These are phyloP conservation scores for Talaromyces sp. DNA, from an alignment of 2,329 filamentous ascomycete species.

Conservation along the genomic window DNA sequence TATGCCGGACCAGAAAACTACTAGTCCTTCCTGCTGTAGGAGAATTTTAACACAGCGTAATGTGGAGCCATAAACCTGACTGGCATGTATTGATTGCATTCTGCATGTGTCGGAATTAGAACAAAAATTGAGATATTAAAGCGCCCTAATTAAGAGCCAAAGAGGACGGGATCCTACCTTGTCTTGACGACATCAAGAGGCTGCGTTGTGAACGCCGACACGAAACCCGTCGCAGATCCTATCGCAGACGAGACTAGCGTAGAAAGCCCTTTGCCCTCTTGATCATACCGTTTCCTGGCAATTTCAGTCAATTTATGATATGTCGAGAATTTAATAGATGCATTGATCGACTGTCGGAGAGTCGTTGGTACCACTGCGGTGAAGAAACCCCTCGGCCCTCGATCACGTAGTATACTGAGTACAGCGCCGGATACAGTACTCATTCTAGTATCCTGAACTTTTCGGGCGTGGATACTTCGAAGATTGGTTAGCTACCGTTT, in stretches of 20 bases:
- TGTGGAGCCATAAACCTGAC: background rate
- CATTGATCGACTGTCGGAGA: background rate
- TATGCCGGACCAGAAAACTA: background rate
- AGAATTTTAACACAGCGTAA: background rate
- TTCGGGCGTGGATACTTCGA: background rate
- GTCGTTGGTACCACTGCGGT: background rate
- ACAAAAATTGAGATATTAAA: background rate
- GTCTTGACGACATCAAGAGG: slow-evolving; percentile 29
- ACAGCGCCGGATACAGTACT: background rate
- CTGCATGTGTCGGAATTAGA: background rate
- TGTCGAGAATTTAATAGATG: background rate
- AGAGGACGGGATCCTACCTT: slow-evolving; percentile 33
- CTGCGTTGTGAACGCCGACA: background rate
- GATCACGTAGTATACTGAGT: background rate
- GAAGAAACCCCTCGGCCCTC: background rate
- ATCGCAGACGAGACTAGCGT: background rate
- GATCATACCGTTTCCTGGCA: background rate
- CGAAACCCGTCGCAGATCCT: background rate
- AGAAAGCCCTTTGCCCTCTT: background rate
- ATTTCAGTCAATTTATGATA: background rate
- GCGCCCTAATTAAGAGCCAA: background rate
- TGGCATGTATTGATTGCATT: background rate
- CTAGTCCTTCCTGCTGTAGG: background rate
- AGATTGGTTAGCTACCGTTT: background rate
- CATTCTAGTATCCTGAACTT: background rate